Base-by-base conservation (phyloP, 2,329 filamentous ascomycete genomes). In the Apiospora rasikravindrae region DNA sequence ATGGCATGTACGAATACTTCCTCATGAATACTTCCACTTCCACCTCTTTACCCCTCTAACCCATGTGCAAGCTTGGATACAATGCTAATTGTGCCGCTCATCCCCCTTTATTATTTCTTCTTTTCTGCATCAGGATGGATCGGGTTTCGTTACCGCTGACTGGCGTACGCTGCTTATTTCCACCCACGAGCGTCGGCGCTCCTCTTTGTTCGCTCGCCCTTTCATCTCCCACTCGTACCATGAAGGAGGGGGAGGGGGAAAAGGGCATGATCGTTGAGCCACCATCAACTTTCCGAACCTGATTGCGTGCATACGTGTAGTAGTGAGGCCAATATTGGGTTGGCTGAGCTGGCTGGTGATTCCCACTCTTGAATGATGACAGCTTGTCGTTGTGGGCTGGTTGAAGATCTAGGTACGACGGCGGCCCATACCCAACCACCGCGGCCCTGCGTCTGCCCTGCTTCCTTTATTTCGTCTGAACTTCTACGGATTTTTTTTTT, bases 21-120 rank as follows among this genome's bases (percentile, higher is more conserved):
- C 14, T 57, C 24, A 14, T 19, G 16, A 19, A 24, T 53, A 14
- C 24, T 14, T 61, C 19, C 16, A 7, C 13, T 19, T 33, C 29
- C 16, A 33, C 26, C 26, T 8, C 14, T 8, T 33, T 40, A 40
- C 57, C 57, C 57, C 57, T 64, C 57, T 6, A 64, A n/a, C 57
- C 53, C 53, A 61, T 29, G 53, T 61, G 53, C 53, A 22, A 61
- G 49, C 49, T 53, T 53, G 26, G 49, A 53, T 53, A 53, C 49
- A 53, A 53, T 53, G n/a, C 49, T 14, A 53, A 37, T 29, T 61
- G 53, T 61, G 53, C 53, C 53, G 53, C 29, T 37, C 29, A 11
- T n/a, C 29, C 53, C 51, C 51, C 51, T 57, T 57, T 16, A 33
- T 57, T 16, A 13, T 19, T 19, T 42, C 13, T 42, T 11, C 40